Base-by-base conservation (phyloP, 768 basidiomycete species). In the Lactarius hengduanensis region DNA sequence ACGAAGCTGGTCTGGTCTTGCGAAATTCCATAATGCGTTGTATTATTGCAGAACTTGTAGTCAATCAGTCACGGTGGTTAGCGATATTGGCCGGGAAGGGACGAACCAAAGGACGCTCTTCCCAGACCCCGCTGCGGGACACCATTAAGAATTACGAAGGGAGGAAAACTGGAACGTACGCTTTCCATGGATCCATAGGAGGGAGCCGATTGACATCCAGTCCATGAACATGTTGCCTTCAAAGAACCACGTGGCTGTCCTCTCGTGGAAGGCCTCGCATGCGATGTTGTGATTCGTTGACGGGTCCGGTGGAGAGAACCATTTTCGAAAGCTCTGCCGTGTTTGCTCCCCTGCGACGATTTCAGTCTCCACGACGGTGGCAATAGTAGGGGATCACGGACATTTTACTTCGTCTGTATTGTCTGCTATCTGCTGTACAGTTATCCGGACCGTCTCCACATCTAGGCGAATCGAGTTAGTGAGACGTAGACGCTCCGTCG, bases 141-240 rank as follows among this genome's bases (percentile, higher is more conserved):
- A 18, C 54, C 7, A 9, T 56, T 16, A 32, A n/a, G 2, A 32
- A 4, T 32, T 2, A 32, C 3, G 0, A 32, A 16, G 1, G 20
- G 18, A 8, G 8, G 28, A 26, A 11, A 58, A 26, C 22, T 2
- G 38, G 34, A 22, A 26, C 32, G 20, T 45, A 57, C 62, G 56
- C 26, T 63, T 57, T 22, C 62, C 62, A 13, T 63, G 56, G 5
- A 63, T 28, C 62, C 62, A 63, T 2, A 63, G 18, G 8, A 63
- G 22, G 4, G 62, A 63, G 1, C 62, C 57, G 11, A 34, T 26
- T 20, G 30, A 5, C 16, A 50, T 63, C 62, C 62, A 63, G 26
- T 63, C 41, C 8, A 28, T 20, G 30, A 50, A 58, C 8, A 30
- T 36, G 43, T 18, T 20, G 15, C 62, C 57, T 58, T 36, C n/a